These are phyloP conservation scores for Albizia julibrissin DNA, from an alignment of 306 rosid species.

Conservation along the genomic window DNA sequence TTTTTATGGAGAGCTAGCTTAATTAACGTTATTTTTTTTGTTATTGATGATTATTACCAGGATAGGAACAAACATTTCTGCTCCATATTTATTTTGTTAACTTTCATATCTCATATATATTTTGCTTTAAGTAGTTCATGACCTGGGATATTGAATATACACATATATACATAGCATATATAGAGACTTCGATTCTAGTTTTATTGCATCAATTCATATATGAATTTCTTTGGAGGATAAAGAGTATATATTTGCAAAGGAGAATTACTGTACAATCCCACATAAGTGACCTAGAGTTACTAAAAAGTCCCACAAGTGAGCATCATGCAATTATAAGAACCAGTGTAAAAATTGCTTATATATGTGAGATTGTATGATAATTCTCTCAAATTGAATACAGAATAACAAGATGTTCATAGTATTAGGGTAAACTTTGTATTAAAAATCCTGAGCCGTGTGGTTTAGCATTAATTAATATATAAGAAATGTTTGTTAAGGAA, in stretches of 20 bases:
- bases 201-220: neutral
- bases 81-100: neutral
- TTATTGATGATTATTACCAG: neutral
- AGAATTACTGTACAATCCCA: too few relatives aligned
- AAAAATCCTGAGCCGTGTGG: neutral
- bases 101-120: neutral
- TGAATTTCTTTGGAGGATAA: neutral
- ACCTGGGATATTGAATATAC: neutral
- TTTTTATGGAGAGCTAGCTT: neutral
- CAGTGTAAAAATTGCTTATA: too few relatives aligned
- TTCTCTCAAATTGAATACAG: too few relatives aligned
- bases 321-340: too few relatives aligned
- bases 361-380: too few relatives aligned
- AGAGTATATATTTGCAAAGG: neutral
- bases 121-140: neutral
- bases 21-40: neutral
- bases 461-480: neutral
- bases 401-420: neutral
- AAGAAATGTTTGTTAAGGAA: neutral
- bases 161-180: too few relatives aligned
- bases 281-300: too few relatives aligned
- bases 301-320: too few relatives aligned
- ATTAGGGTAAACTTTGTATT: neutral
- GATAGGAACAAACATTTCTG: neutral
- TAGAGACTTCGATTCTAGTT: neutral